Evolutionary conservation across 805 yeast species (phyloP), one percentile per base, ranked within the genome.

Genomic region (Kregervanrija fluxuum): DNA sequence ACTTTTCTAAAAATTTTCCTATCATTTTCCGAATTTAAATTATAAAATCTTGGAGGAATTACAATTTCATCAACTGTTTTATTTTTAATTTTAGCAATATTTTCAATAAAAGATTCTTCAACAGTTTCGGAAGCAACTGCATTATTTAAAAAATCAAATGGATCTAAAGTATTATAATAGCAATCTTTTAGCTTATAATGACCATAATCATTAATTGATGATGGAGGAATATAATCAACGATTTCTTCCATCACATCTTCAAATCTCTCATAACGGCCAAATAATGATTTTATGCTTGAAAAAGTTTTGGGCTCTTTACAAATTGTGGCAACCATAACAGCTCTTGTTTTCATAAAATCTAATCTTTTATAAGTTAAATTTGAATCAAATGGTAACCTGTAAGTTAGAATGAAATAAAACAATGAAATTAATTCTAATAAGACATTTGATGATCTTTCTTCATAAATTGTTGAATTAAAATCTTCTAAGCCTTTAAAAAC

Each of bases 121-220:
- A 80, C 68, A 34, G 75, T 74, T 48, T 77, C 80, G 38, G 73
- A 68, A 47, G 79, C 74, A 34, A 65, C 60, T 5, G 67, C 70
- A 35, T 74, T 79, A 46, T 72, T 62, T 48, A 67, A 66, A 14
- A 74, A 54, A 51, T 70, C 71, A 47, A 80, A 61, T 2, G 87
- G 87, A 59, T 85, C 93, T 44, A 84, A 62, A 2, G 62, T 58
- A 10, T 68, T 61, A 48, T 66, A 73, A 8, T 66, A 49, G 2
- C 65, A 60, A 11, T 70, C 66, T 50, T 78, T 83, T 53, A 85
- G 65, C 17, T 75, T 65, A 59, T 82, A 85, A 38, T 74, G 73
- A 16, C 95, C 95, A 48, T 77, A 73, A 55, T 82, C 91, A 33
- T 70, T 71, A 36, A 81, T 61, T 3, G 86, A 86, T 15, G 71